A percentile compares a stretch with the other conserved stretches of the same genome.
phyloP scores from a whole-genome alignment of 306 rosid species.

The Herpetospermum pedunculosum region DNA sequence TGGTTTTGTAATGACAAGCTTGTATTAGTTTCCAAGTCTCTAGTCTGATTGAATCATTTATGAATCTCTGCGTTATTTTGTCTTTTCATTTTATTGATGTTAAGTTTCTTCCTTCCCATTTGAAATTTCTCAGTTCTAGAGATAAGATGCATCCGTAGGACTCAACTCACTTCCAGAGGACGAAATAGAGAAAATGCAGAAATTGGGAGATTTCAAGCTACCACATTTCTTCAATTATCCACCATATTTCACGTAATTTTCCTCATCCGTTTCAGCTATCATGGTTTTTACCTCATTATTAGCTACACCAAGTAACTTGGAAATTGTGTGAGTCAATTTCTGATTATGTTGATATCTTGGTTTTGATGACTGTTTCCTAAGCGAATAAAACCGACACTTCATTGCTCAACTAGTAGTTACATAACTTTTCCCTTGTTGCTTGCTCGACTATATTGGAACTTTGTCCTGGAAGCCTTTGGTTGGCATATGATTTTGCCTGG shows the following conservation, averaged over 20 bases:
- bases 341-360: background rate
- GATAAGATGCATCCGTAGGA: background rate
- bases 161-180: background rate
- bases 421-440: too few relatives aligned
- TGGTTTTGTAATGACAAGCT: background rate
- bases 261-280: background rate
- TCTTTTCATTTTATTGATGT: background rate
- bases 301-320: background rate
- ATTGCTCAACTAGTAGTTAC: background rate
- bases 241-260: constrained; percentile 77
- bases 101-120: background rate
- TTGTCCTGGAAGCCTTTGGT: too few relatives aligned
- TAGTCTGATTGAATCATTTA: background rate
- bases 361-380: background rate
- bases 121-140: background rate
- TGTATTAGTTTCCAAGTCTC: background rate
- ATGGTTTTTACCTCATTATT: background rate
- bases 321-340: background rate
- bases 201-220: constrained; percentile 78
- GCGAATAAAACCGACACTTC: background rate
- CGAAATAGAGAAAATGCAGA: constrained; percentile 46
- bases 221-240: constrained; percentile 96
- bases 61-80: background rate
- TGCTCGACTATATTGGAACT: too few relatives aligned
- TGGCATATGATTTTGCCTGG: too few relatives aligned